phyloP scores from a whole-genome alignment of 371 early-diverging fungal genomes.

The Choanephora cucurbitarum region DNA sequence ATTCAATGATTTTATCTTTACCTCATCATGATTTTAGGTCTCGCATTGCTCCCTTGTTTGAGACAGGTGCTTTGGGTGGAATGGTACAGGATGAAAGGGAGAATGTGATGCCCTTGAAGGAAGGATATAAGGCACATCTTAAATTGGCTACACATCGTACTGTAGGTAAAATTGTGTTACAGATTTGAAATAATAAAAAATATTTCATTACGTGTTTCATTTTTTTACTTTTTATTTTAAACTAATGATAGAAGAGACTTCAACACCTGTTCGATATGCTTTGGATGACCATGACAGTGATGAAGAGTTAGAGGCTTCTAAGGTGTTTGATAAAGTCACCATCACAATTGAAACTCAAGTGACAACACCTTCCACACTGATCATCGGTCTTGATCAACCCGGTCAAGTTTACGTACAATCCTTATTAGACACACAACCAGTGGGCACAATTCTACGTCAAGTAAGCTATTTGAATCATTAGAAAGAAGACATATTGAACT shows the following conservation, averaged over 20 bases:
- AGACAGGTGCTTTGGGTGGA: not conserved
- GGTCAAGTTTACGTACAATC: constrained; percentile 42
- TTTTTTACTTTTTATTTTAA: constrained; percentile 3
- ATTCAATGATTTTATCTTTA: not conserved
- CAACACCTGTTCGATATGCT: constrained; percentile 49
- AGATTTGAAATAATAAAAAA: too few relatives aligned
- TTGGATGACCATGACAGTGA: constrained; percentile 46
- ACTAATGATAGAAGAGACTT: too few relatives aligned
- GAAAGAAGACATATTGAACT: too few relatives aligned
- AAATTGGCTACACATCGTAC: constrained; percentile 35
- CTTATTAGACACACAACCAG: too few relatives aligned
- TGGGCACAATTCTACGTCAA: constrained; percentile 8
- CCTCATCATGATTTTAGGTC: not conserved
- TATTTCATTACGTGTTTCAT: too few relatives aligned
- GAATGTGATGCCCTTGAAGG: constrained; percentile 29
- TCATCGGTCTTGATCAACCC: constrained; percentile 41
- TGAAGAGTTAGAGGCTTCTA: constrained; percentile 26
- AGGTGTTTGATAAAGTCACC: constrained; percentile 6
- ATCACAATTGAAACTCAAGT: not conserved
- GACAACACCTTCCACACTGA: constrained; percentile 19
- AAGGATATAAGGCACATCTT: constrained; percentile 42
- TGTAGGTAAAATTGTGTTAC: constrained; percentile 49
- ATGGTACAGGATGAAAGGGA: not conserved
- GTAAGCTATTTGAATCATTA: constrained; percentile 12
- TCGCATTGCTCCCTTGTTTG: constrained; percentile 2